Base-by-base conservation (phyloP, 768 basidiomycete genomes). In the Krasilnikovozyma curviuscula region DNA sequence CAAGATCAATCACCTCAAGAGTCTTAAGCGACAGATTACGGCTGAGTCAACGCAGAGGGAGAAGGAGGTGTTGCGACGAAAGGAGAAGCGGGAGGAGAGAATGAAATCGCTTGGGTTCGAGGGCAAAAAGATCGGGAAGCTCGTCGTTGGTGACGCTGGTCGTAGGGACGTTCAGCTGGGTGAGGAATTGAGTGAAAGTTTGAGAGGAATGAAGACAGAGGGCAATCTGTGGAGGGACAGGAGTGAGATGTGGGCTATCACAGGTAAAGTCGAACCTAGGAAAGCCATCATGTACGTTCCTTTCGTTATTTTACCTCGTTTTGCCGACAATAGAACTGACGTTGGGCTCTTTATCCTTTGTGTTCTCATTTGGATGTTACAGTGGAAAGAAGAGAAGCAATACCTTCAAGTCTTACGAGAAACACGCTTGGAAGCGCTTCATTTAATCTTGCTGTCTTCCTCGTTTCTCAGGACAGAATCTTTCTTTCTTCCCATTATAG, bases 181-280 rank as follows among this genome's bases (percentile, higher is more conserved):
- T 2, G 88, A 91, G 54, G 84, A 93, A 59, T 64, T 93, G 41
- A 80, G 73, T 48, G 88, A 93, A 65, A 86, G 71, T 57, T 65
- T 91, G 57, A 69, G 88, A 48, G 77, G 70, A 33, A 66, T 95
- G 58, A 86, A 86, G 86, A 83, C 83, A 16, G 86, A 93, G 68
- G 88, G 88, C 23, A 93, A 91, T 61, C 67, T 88, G 29, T 91
- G 91, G 72, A 73, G 77, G 21, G 88, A 93, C 61, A 91, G 58
- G 81, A 88, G 53, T 72, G 85, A 25, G 83, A 81, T 0, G 70
- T 89, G 32, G n/a, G n/a, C n/a, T n/a, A n/a, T n/a, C n/a, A n/a
- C n/a, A n/a, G n/a, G n/a, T n/a, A n/a, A n/a, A n/a, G 67, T 91
- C 41, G 88, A 93, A 60, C 86, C 88, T 16, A 76, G 85, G 16